Evolutionary conservation across 192 early-diverging fungal genomes (phyloP).

Genomic region (Backusella parvicylindrica): DNA sequence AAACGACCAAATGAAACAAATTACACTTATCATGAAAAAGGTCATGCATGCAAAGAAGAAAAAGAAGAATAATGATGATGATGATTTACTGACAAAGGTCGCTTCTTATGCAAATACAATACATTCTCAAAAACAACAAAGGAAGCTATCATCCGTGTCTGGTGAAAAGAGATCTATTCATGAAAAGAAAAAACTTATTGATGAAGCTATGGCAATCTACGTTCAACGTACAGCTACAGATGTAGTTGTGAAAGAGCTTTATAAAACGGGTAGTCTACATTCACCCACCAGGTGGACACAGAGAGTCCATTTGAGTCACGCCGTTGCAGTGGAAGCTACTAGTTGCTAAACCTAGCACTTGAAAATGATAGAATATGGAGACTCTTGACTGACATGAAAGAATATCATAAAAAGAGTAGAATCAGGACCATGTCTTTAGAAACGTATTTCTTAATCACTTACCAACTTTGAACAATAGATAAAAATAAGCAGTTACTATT

Average conservation of each 20-base stretch:
- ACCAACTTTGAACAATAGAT: no score
- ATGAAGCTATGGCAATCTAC: background rate
- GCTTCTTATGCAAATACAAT: slow-evolving; percentile 11
- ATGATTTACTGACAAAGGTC: slow-evolving; percentile 8
- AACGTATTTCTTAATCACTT: no score
- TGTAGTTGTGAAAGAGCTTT: background rate
- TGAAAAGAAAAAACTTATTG: slow-evolving; percentile 6
- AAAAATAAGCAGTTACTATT: no score
- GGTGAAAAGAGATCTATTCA: background rate
- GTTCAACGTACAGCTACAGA: background rate
- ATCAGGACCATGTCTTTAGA: no score
- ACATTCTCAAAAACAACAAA: background rate
- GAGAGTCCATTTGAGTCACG: no score
- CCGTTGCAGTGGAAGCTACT: no score
- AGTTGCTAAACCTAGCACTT: no score
- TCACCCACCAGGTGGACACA: no score
- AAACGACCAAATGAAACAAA: slow-evolving; percentile 7
- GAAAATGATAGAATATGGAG: no score
- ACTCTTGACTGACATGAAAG: no score
- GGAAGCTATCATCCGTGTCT: background rate
- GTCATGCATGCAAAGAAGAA: background rate
- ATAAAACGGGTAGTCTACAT: no score
- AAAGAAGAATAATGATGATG: background rate
- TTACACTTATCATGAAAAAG: background rate
- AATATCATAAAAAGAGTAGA: no score